phyloP scores from a whole-genome alignment of 495 filamentous ascomycete species.

The Annulohypoxylon bovei region DNA sequence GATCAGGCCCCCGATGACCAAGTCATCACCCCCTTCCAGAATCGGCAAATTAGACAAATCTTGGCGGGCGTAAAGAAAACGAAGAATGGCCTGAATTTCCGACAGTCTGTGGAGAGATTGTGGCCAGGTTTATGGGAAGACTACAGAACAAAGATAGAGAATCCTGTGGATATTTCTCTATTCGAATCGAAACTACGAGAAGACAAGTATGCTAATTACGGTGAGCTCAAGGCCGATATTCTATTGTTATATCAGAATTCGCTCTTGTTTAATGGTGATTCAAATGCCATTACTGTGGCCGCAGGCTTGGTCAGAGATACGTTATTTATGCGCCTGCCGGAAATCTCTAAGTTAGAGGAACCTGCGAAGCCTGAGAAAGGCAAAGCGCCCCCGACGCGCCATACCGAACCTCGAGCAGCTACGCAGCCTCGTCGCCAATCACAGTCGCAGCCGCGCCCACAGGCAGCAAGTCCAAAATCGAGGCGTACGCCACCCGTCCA shows the following conservation, averaged over 20 bases:
- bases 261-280: constrained; percentile 79
- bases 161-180: constrained; percentile 83
- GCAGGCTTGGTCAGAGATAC: constrained; percentile 69
- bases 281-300: constrained; percentile 72
- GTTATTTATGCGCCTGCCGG: constrained; percentile 69
- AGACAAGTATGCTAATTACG: constrained; percentile 71
- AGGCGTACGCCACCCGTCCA: constrained; percentile 43
- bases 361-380: constrained; percentile 64
- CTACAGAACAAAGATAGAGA: constrained; percentile 75
- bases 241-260: constrained; percentile 79
- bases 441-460: constrained; percentile 41
- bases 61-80: constrained; percentile 83
- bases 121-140: constrained; percentile 65
- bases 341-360: constrained; percentile 57
- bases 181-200: constrained; percentile 82
- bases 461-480: constrained; percentile 54
- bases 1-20: constrained; percentile 44
- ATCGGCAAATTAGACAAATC: constrained; percentile 57
- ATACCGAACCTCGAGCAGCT: constrained; percentile 53
- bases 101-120: constrained; percentile 70
- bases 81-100: constrained; percentile 76
- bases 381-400: constrained; percentile 61
- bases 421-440: constrained; percentile 59
- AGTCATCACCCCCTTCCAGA: constrained; percentile 58
- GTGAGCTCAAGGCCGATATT: constrained; percentile 76